Base-by-base conservation (phyloP, 148 eudicot species). In the Cornus kousa region DNA sequence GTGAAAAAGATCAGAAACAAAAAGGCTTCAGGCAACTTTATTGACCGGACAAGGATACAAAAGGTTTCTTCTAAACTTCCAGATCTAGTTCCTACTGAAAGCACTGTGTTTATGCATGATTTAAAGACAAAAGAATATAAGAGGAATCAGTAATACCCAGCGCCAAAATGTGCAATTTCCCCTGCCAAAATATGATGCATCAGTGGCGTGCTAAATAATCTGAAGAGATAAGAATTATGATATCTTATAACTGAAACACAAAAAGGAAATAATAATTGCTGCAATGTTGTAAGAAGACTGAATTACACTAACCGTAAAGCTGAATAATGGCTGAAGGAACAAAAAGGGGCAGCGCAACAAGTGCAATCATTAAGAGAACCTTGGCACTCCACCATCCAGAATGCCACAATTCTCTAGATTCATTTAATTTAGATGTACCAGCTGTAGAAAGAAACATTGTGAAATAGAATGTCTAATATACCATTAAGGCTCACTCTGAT, bases 121-220 rank as follows among this genome's bases (percentile, higher is more conserved):
- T 65, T 24, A 23, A 75, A 35, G 17, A n/a, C 32, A 37, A 79
- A 71, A 43, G 10, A 39, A 73, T 79, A 28, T 12, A 24, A 65
- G 50, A 50, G 32, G n/a, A 80, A 46, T 72, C 11, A 72, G 70
- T 43, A 31, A 57, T 91, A 93, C 97, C 98, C 98, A 3, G 98
- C 98, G 7, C 98, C 98, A 84, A 93, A 91, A 83, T 93, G 98
- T 20, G 98, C 98, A 35, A 91, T 43, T 53, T 87, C 83, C 73
- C 96, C 98, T 93, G 98, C 78, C 33, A 86, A 79, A 67, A 78
- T 5, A 72, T 16, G 40, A 32, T 43, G 32, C 62, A 75, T 80
- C 35, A 76, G 71, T 14, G 76, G 28, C 7, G n/a, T 35, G 83
- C 12, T 71, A 1, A 5, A 19, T 37, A 68, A 12, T 19, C 43